Base-by-base conservation (phyloP, 805 yeast species). In the Isabelozyma heimii region DNA sequence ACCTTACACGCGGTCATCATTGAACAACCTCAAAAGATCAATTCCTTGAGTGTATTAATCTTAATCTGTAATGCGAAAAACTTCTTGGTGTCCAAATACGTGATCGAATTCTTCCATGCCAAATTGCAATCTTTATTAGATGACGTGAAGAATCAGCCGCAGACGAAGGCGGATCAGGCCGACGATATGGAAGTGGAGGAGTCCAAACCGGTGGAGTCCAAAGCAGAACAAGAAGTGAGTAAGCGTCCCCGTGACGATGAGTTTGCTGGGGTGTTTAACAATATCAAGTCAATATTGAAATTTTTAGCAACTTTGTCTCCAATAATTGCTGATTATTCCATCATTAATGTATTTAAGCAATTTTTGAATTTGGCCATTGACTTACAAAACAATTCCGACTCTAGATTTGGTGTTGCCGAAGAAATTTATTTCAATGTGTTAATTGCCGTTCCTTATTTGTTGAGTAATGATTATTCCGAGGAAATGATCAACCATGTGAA, bases 1-100 rank as follows among this genome's bases (percentile, higher is more conserved):
- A 87, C 89, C 2, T 61, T 91, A 24, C 77, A 79, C 47, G 89
- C 96, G 2, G 79, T 88, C 41, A 75, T 86, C 9, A 68, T 80
- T 27, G 98, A 94, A 66, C 97, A 92, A 66, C 98, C 99, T 0
- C 96, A 91, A 53, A 94, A 91, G 63, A 80, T 86, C 50, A 82
- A 85, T 12, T 79, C 84, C n/a, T 66, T 92, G 49, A 79, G 90
- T 26, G 82, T 84, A 8, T 73, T 90, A 54, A 69, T 91, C 5
- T 77, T 85, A 58, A 72, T 84, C 17, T 83, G 89, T 43, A 85
- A 87, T 67, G 73, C 86, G 20, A 77, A 78, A 50, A 83, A 82
- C 64, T 77, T 80, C 35, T 71, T 79, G 37, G 83, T 89, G 40
- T 92, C 95, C 45, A 81, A 82, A 55, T 79, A 80, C 44, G 79